Base-by-base conservation (phyloP, 1,139 yeast genomes). In the Lodderomyces orthopsilosis region DNA sequence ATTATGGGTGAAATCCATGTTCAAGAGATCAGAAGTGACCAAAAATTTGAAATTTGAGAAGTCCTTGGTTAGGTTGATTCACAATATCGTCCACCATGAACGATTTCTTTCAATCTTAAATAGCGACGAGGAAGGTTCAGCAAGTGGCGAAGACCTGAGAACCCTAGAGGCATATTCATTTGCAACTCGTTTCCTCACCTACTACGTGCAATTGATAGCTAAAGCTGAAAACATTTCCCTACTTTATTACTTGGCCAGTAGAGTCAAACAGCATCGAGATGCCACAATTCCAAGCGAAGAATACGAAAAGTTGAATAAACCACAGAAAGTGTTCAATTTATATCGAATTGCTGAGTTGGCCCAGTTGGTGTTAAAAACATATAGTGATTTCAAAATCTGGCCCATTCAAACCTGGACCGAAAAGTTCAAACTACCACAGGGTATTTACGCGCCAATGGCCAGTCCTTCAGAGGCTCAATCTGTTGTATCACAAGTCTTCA, bases 401-500 rank as follows among this genome's bases (percentile, higher is more conserved):
- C 76, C 77, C 18, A 69, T 86, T 48, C 78, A 82, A 26, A 81
- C 91, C 0, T 90, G 93, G 81, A 95, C 96, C 0, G 94, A 93
- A 1, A 85, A 83, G 52, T 61, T 85, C 23, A 77, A 77, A 28
- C 62, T 89, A 22, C 84, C 94, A 0, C 63, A 72, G 10, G 95
- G 87, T 54, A 62, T 85, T 9, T 88, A 74, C 61, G 66, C 71
- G 10, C 80, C 86, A 1, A 81, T 84, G 74, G 58, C 66, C 2
- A 62, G 70, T 35, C 56, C 68, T 6, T 56, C 59, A 22, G 79
- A 74, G 49, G 77, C 78, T 1, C 79, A 75, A 48, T 55, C 55
- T 8, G 59, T 75, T 46, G 70, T 75, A 1, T 61, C 76, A 1
- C 74, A 65, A 12, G 69, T 76, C 4, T 83, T 70, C 53, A 72